phyloP scores from a whole-genome alignment of 2,329 filamentous ascomycete species.

The Colletotrichum liriopes region DNA sequence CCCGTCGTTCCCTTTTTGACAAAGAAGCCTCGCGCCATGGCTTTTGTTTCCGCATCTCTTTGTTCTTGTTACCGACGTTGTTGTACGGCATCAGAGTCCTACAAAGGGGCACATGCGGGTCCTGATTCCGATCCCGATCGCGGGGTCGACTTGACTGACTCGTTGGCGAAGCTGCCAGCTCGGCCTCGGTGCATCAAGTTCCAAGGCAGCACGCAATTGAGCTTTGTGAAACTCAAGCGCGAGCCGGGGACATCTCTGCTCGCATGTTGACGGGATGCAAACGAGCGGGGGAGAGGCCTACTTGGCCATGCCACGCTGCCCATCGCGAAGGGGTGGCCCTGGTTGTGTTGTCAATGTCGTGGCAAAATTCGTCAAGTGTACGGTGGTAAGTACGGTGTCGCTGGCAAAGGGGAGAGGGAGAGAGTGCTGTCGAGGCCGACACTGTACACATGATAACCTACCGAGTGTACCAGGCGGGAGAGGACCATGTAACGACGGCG shows the following conservation, averaged over 20 bases:
- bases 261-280: not conserved
- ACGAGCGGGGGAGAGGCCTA: slow-evolving; percentile 1
- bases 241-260: slow-evolving; percentile 14
- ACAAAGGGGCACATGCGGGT: not conserved
- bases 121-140: slow-evolving; percentile 25
- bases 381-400: not conserved
- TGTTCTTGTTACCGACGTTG: not conserved
- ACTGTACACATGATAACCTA: not conserved
- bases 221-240: slow-evolving; percentile 1
- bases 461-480: not conserved
- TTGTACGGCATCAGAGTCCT: not conserved
- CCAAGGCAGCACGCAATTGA: not conserved
- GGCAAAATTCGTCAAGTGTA: not conserved
- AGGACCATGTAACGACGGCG: not conserved
- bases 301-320: slow-evolving; percentile 12
- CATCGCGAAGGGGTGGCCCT: slow-evolving; percentile 21
- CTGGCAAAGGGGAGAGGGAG: not conserved
- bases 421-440: not conserved
- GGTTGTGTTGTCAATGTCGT: slow-evolving; percentile 1
- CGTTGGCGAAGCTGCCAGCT: slow-evolving; percentile 32
- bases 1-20: not conserved
- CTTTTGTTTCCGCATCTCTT: not conserved
- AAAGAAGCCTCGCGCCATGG: not conserved
- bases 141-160: slow-evolving; percentile 26
- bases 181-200: slow-evolving; percentile 12